Evolutionary conservation across 108 stramenopile genomes (phyloP).

Genomic region (Schizochytrium sp.): DNA sequence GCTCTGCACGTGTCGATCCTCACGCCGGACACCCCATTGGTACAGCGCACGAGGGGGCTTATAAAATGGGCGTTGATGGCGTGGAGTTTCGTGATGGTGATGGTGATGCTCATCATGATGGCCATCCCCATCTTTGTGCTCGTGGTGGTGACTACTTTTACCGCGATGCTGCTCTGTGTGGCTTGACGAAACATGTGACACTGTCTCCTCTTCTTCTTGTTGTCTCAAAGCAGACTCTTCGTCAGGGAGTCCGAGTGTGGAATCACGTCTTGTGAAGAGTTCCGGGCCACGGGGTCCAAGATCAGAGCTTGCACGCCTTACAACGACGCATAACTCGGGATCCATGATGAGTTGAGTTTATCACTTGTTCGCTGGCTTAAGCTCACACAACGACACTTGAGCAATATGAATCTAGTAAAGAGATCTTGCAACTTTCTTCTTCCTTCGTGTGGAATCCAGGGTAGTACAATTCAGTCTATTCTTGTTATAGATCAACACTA

Average conservation of each 20-base stretch:
- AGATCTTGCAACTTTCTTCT: too few species aligned
- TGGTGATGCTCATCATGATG: slow-evolving; percentile 19
- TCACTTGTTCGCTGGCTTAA: too few species aligned
- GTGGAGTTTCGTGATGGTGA: slow-evolving; percentile 17
- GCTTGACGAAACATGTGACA: background rate
- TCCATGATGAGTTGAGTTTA: background rate
- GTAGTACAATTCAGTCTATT: too few species aligned
- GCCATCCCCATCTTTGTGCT: background rate
- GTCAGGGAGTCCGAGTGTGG: slow-evolving; percentile 9
- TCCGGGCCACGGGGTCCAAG: background rate
- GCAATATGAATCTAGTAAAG: too few species aligned
- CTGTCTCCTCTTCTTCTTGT: background rate
- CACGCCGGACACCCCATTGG: slow-evolving; percentile 33
- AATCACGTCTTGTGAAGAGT: background rate
- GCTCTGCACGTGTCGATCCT: background rate
- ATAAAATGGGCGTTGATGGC: slow-evolving; percentile 43
- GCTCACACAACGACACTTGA: too few species aligned
- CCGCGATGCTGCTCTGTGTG: background rate
- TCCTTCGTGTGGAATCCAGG: too few species aligned
- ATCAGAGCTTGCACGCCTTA: background rate
- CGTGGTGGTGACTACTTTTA: background rate
- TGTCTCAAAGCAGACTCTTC: background rate
- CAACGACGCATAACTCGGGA: background rate
- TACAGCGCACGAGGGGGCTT: slow-evolving; percentile 6
- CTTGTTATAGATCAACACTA: too few species aligned